These are phyloP conservation scores for Diophrys appendiculata DNA, from an alignment of 73 alveolate species.

Conservation along the genomic window DNA sequence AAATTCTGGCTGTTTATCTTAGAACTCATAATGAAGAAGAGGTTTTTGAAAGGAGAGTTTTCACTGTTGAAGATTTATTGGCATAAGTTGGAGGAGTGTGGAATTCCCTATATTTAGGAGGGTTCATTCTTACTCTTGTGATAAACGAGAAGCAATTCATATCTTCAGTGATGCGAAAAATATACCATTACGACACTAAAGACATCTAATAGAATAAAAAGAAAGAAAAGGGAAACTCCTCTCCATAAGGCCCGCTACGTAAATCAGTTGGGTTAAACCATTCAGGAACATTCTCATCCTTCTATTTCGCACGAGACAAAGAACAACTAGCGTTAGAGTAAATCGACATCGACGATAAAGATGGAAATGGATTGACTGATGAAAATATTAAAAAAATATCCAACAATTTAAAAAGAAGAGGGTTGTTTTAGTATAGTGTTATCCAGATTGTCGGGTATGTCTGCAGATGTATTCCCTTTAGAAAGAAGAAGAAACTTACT, in stretches of 20 bases:
- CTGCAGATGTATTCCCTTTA: constrained; percentile 1
- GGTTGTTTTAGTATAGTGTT: not conserved
- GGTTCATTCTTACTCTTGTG: no score
- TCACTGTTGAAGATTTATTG: not conserved
- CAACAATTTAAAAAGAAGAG: not conserved
- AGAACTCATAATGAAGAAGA: not conserved
- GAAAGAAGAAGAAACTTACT: not conserved
- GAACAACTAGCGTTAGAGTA: not conserved
- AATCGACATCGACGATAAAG: no score
- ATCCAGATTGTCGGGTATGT: not conserved
- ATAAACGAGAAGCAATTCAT: no score
- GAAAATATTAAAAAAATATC: not conserved
- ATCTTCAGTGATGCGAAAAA: no score
- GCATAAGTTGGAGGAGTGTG: no score
- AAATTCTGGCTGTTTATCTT: not conserved
- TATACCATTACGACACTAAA: no score
- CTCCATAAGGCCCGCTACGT: not conserved
- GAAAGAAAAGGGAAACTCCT: not conserved
- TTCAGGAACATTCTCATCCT: not conserved
- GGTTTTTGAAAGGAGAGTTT: not conserved
- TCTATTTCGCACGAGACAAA: not conserved
- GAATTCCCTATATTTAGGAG: no score
- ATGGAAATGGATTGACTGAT: no score
- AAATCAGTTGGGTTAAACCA: not conserved
- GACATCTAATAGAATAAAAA: not conserved